Conservation (phyloP, 1,284 basidiomycete species). For the Trametes pubescens region DNA sequence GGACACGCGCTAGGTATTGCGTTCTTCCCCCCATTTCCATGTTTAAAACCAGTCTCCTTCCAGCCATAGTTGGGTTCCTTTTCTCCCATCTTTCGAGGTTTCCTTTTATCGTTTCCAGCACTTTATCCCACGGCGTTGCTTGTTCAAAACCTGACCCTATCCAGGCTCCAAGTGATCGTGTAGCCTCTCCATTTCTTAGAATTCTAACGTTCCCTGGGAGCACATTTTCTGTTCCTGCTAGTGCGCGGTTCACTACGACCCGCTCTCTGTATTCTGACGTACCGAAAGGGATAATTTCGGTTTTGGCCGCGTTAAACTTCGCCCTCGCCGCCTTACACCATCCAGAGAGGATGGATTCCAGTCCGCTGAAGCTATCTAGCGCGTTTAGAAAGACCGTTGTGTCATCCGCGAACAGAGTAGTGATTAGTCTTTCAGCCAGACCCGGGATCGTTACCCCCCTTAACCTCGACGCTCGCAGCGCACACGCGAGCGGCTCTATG, state of each 20-base stretch:
- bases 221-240: neutral
- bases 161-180: slow-evolving; percentile 40
- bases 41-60: slow-evolving; percentile 32
- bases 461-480: neutral
- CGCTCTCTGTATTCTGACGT: neutral
- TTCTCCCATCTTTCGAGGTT: slow-evolving; percentile 30
- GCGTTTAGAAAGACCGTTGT: slow-evolving; percentile 8
- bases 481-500: neutral
- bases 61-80: slow-evolving; percentile 29
- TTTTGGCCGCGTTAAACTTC: slow-evolving; percentile 13
- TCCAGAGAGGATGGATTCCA: neutral
- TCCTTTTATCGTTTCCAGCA: slow-evolving; percentile 28
- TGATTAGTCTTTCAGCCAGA: neutral
- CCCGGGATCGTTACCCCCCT: slow-evolving; percentile 20
- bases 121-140: slow-evolving; percentile 32
- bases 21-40: slow-evolving; percentile 24
- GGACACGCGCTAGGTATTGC: slow-evolving; percentile 31
- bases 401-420: slow-evolving; percentile 16
- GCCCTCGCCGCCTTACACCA: slow-evolving; percentile 5
- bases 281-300: slow-evolving; percentile 2
- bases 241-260: too few species aligned
- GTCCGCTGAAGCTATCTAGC: neutral
- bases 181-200: slow-evolving; percentile 29
- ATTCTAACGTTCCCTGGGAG: slow-evolving; percentile 14
- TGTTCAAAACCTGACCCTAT: slow-evolving; percentile 42